Conservation (phyloP, 257 asterid species). For the Fraxinus excelsior region DNA sequence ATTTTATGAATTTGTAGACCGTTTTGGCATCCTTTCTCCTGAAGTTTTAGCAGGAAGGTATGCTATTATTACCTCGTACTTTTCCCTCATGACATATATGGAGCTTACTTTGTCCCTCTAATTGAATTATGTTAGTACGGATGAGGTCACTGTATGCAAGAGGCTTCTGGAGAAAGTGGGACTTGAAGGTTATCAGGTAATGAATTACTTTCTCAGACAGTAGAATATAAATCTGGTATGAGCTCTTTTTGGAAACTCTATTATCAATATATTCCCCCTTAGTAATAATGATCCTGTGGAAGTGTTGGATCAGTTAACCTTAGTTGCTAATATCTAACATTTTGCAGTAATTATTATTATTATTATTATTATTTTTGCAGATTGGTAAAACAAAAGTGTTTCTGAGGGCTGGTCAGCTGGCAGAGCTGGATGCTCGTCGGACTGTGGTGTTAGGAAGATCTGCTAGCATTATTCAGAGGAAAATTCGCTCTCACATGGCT, state of each 20-base stretch:
- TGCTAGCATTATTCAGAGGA: slow-evolving; percentile 95
- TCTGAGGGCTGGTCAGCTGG: slow-evolving; percentile 99
- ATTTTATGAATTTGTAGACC: slow-evolving; percentile 82
- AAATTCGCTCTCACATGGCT: slow-evolving; percentile 82
- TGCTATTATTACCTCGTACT: slow-evolving; percentile 22
- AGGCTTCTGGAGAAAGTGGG: slow-evolving; percentile 92
- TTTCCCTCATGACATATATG: slow-evolving; percentile 12
- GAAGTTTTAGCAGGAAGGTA: slow-evolving; percentile 92
- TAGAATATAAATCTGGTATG: background rate
- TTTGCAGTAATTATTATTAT: background rate
- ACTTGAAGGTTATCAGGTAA: slow-evolving; percentile 98
- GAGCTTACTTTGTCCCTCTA: slow-evolving; percentile 23
- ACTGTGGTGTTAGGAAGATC: slow-evolving; percentile 94
- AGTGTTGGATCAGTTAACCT: background rate
- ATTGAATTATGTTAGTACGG: slow-evolving; percentile 56
- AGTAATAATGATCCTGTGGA: background rate
- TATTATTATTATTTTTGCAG: slow-evolving; percentile 47
- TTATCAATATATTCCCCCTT: slow-evolving; percentile 12
- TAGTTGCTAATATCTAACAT: background rate
- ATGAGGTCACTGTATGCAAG: slow-evolving; percentile 89
- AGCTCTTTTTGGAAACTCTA: background rate
- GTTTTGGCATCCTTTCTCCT: slow-evolving; percentile 92
- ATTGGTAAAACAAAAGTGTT: slow-evolving; percentile 97
- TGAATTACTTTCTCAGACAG: slow-evolving; percentile 16
- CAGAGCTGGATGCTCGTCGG: slow-evolving; percentile 94